Conservation (phyloP, 306 rosid genomes). For the Astragalus membranaceus region DNA sequence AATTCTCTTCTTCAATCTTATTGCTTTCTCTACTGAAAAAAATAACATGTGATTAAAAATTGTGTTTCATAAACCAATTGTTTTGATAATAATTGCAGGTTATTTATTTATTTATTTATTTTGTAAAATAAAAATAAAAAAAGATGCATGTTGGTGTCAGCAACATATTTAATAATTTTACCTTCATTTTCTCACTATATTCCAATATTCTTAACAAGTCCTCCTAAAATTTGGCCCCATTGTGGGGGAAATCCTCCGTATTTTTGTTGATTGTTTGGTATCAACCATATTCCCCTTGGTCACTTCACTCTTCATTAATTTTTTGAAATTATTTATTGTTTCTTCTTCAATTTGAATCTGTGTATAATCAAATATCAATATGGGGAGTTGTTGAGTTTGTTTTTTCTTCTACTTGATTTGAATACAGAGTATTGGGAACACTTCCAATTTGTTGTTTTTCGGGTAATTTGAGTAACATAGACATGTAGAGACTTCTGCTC, state of each 20-base stretch:
- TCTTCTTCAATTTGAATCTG: neutral
- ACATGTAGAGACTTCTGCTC: neutral
- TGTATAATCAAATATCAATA: neutral
- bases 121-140: neutral
- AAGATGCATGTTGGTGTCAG: neutral
- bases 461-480: neutral
- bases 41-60: neutral
- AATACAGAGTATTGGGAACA: neutral
- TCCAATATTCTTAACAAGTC: neutral
- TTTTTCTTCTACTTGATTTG: neutral
- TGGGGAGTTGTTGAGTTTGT: neutral
- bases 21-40: neutral
- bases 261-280: neutral
- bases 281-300: neutral
- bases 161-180: neutral
- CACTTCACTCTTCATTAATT: neutral
- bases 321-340: neutral
- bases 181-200: neutral
- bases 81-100: neutral
- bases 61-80: neutral
- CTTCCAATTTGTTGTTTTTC: neutral
- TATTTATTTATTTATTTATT: neutral
- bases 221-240: neutral
- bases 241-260: neutral
- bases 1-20: neutral